Base-by-base conservation (phyloP, 768 basidiomycete species). In the Agaricus blazei region DNA sequence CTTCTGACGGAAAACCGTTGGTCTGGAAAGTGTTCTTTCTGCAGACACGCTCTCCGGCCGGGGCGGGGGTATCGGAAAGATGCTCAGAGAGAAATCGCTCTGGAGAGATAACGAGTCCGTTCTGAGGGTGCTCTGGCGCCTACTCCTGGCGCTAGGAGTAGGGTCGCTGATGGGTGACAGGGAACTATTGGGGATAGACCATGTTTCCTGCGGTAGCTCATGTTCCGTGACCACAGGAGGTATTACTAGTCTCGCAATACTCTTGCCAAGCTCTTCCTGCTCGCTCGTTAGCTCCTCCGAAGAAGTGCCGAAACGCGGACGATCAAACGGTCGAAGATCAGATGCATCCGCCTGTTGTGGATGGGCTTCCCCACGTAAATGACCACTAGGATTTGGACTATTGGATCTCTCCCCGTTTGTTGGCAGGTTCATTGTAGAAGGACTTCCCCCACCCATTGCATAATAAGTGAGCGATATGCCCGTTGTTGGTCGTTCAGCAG, bases 61-160 rank as follows among this genome's bases (percentile, higher is more conserved):
- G 3, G 52, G 6, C 14, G 88, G 87, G 34, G 87, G 88, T 36
- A 76, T 69, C 3, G 87, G 88, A 69, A 90, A 90, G 43, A 75
- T 73, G 60, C 86, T 88, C 50, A 90, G 69, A 3, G 88, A 88
- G 58, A 89, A 81, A n/a, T 86, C 84, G 59, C 73, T 75, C 15
- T 67, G 66, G 37, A 27, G 46, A 27, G 54, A 55, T 27, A 42
- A 15, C 9, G 54, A 55, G 12, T 55, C 53, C 2, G 51, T 52
- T 34, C 29, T 48, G 47, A 48, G 54, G 12, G 54, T 55, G 38
- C 54, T 55, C 38, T 48, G 54, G 9, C 40, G 54, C 23, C 47
- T 27, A 26, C 54, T 55, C 31, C 42, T 55, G 8, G 37, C 40
- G 26, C 54, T 49, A 4, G 47, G n/a, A 3, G 41, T 12, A 23